Percentiles rank a stretch among this genome's conserved stretches.
phyloP scores from a whole-genome alignment of 2,329 filamentous ascomycete species.

The Venturia aucupariae region DNA sequence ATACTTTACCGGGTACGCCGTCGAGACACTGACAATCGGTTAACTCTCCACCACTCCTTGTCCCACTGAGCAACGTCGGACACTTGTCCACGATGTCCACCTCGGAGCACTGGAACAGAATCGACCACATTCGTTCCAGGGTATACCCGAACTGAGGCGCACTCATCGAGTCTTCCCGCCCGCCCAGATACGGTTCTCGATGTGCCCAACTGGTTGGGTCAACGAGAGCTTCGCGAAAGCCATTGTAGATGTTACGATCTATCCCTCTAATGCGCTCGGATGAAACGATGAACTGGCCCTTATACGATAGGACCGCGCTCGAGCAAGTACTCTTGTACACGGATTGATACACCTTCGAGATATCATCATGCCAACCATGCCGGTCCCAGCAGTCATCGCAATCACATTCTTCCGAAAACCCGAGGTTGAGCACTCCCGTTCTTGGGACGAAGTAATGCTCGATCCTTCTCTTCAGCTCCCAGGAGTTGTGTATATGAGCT shows the following conservation, averaged over 20 bases:
- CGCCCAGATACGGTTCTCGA: constrained; percentile 18
- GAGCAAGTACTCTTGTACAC: constrained; percentile 23
- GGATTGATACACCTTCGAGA: constrained; percentile 29
- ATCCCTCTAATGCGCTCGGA: constrained; percentile 34
- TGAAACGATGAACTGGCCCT: constrained; percentile 40
- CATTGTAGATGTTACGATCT: constrained; percentile 26
- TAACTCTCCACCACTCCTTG: constrained; percentile 49
- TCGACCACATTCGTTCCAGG: constrained; percentile 31
- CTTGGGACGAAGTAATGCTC: constrained; percentile 29
- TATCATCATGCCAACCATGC: constrained; percentile 32
- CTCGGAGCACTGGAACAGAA: constrained; percentile 27
- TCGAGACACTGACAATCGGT: constrained; percentile 74
- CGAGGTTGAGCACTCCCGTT: constrained; percentile 39
- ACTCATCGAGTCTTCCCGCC: constrained; percentile 21
- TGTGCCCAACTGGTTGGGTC: constrained; percentile 23
- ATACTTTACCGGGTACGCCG: neutral
- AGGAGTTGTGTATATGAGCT: constrained; percentile 33
- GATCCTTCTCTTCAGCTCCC: constrained; percentile 30
- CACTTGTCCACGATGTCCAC: constrained; percentile 19
- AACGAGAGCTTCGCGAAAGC: constrained; percentile 21
- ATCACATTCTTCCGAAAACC: constrained; percentile 29
- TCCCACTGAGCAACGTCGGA: constrained; percentile 20
- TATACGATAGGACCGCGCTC: constrained; percentile 33
- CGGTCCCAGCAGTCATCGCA: constrained; percentile 33
- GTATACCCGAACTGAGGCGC: constrained; percentile 28